Base-by-base conservation (phyloP, 2,329 filamentous ascomycete species). In the Tolypocladium pustulatum region DNA sequence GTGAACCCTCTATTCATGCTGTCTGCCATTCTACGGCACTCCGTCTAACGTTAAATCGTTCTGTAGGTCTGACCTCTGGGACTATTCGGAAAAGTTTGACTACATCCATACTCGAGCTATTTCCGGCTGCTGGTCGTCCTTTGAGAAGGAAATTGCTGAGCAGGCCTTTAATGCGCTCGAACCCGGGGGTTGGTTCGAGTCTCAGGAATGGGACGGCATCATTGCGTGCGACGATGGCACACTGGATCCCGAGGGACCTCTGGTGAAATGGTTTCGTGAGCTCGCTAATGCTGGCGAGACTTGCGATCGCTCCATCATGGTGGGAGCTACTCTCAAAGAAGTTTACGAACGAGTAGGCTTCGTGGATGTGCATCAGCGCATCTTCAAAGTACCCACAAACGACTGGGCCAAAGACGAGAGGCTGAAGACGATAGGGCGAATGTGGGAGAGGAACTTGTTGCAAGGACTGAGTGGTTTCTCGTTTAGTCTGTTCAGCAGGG, bases 171-270 rank as follows among this genome's bases (percentile, higher is more conserved):
- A 72, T n/a, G 70, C 75, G 43, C 70, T 83, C 0, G 68, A 69
- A 15, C 80, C 80, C 0, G 81, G 80, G 37, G 80, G 81, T 51
- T 84, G 78, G 73, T 73, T 83, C 52, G 81, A 84, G 65, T 78
- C 76, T 2, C 80, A 83, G 62, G 81, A 83, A 63, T 66, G 73
- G 13, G 71, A 75, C 58, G 67, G 71, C 54, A 59, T 61, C 2
- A 62, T 76, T 32, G 60, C 63, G 34, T 78, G 72, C 59, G 80
- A 82, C 61, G 79, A 82, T 60, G 74, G 64, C 27, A 78, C 74
- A 7, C 69, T 82, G 55, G 55, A 66, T 5, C 66, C 65, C 0
- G 67, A 77, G 27, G 71, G 70, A 20, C 66, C 76, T 0, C 61
- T 81, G 8, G 65, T 68, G 30, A 63, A 63, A 7, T 81, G 78